Base-by-base conservation (phyloP, 768 basidiomycete genomes). In the Boletus sensibilis region DNA sequence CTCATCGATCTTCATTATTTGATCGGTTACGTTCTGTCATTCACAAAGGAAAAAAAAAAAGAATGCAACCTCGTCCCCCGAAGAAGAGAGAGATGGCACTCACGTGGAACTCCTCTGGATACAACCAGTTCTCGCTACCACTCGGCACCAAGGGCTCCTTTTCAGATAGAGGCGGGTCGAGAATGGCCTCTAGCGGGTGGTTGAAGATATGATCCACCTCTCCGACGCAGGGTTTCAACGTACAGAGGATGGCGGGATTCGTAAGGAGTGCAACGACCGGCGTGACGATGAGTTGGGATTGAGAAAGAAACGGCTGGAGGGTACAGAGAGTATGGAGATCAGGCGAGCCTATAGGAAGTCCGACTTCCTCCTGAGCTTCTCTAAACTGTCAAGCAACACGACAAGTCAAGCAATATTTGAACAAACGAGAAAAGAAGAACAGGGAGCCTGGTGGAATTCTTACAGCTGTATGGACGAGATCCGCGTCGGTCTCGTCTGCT, bases 321-420 rank as follows among this genome's bases (percentile, higher is more conserved):
- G 78, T 73, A 29, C 84, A 84, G 20, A 93, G 67, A 2, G 79
- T 78, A 64, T 87, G 79, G 18, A 92, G 73, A 46, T 82, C 69
- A 0, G 84, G 80, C 38, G 79, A 80, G 50, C 76, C 53, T 2
- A 83, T 66, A 0, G 90, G 85, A 3, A 95, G 76, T 1, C 73
- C 83, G 20, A 95, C 88, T 75, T 96, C 94, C 74, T 96, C 94
- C 53, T 83, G 69, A 0, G 94, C 94, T 72, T 96, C 94, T 55
- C 94, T 79, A 46, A 80, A 80, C 93, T 94, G 64, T 33, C 25
- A 42, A 31, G 50, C 49, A 44, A 38, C 27, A 29, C 5, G 42
- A 29, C 42, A 23, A 0, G 45, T 51, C 33, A 43, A 49, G 42
- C 13, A 29, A 23, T 53, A 23, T 40, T 31, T 8, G n/a, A 34